Conservation (phyloP, 352 stramenopile species). For the Pythium periplocum region DNA sequence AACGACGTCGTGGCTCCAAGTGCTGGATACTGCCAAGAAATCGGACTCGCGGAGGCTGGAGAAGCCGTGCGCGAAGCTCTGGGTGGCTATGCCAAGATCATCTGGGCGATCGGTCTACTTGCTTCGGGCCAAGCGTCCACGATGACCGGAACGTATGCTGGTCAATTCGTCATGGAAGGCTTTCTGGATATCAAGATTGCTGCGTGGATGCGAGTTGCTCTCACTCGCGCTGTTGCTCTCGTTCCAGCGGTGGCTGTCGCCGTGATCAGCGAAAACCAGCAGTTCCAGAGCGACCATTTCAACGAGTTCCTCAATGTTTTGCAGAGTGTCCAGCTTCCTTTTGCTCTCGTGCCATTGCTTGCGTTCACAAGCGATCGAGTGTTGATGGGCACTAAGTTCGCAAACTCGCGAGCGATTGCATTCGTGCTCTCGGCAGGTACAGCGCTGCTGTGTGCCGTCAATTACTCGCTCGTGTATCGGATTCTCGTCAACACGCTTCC, state of each 20-base stretch:
- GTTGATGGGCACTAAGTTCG: constrained; percentile 64
- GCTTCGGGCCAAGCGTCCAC: constrained; percentile 87
- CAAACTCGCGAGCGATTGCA: constrained; percentile 26
- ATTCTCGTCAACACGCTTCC: constrained; percentile 37
- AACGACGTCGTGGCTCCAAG: constrained; percentile 12
- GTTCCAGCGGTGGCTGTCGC: constrained; percentile 72
- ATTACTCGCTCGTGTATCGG: constrained; percentile 56
- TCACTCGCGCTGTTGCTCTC: constrained; percentile 86
- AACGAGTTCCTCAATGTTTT: constrained; percentile 84
- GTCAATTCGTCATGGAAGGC: constrained; percentile 93
- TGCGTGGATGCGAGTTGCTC: constrained; percentile 74
- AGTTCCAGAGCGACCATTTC: constrained; percentile 59
- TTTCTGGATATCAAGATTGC: constrained; percentile 86
- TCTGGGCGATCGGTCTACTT: constrained; percentile 90
- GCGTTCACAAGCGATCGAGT: constrained; percentile 51
- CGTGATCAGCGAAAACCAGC: constrained; percentile 43
- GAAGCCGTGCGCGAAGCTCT: constrained; percentile 59
- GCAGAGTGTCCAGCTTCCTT: constrained; percentile 85
- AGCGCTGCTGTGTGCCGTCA: constrained; percentile 48
- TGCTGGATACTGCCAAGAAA: constrained; percentile 72
- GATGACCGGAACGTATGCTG: constrained; percentile 93
- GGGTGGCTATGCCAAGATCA: constrained; percentile 47
- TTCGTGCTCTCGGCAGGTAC: constrained; percentile 34
- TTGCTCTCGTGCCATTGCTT: constrained; percentile 80
- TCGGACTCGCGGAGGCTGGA: constrained; percentile 66